phyloP scores from a whole-genome alignment of 176 grass and related monocot species.

The Olyra latifolia region DNA sequence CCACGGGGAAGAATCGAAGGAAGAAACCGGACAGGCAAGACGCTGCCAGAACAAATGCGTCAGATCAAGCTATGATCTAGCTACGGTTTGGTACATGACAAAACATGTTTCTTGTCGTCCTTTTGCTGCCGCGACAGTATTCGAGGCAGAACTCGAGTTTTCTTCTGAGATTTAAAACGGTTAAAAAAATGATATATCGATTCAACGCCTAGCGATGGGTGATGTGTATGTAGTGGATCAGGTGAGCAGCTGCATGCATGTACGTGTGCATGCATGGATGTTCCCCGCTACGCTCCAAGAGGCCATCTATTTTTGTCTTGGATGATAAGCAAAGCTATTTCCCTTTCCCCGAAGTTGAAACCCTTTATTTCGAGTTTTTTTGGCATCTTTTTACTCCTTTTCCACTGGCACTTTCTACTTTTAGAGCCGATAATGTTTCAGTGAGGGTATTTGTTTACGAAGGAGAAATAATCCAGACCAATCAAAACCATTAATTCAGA shows the following conservation, averaged over 20 bases:
- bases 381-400: neutral
- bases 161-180: neutral
- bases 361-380: neutral
- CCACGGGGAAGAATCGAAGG: neutral
- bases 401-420: neutral
- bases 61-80: neutral
- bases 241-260: conserved; percentile 30
- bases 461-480: neutral
- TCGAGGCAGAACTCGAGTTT: neutral
- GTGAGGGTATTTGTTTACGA: neutral
- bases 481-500: neutral
- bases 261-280: conserved; percentile 34
- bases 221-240: neutral
- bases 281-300: conserved; percentile 33
- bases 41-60: neutral
- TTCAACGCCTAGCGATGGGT: neutral
- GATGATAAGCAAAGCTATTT: conserved; percentile 25
- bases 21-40: neutral
- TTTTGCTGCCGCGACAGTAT: conserved; percentile 11
- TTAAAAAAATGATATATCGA: neutral
- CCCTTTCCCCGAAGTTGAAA: neutral
- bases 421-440: neutral
- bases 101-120: conserved; percentile 16
- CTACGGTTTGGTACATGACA: conserved; percentile 9
- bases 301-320: conserved; percentile 29